These are phyloP conservation scores for Athelia psychrophila DNA, from an alignment of 1,284 basidiomycete genomes.

Conservation along the genomic window DNA sequence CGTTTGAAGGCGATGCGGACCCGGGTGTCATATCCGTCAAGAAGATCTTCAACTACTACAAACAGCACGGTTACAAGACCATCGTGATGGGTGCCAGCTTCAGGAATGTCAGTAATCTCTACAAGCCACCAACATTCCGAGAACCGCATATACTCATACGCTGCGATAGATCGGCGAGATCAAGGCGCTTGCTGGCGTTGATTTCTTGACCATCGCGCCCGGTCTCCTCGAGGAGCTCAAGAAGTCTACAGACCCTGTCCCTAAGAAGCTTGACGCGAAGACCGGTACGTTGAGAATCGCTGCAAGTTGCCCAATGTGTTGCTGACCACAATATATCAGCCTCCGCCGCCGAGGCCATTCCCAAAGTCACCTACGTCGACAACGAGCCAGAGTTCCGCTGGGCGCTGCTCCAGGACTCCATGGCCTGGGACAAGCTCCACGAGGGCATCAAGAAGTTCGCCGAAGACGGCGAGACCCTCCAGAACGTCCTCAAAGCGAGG, in stretches of 20 bases:
- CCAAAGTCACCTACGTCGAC: conserved; percentile 87
- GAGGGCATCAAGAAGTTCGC: conserved; percentile 98
- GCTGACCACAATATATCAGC: conserved; percentile 30
- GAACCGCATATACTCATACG: conserved; percentile 5
- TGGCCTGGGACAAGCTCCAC: conserved; percentile 96
- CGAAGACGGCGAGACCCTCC: conserved; percentile 91
- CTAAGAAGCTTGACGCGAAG: conserved; percentile 79
- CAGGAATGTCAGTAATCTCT: conserved; percentile 81
- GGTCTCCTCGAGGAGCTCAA: conserved; percentile 90
- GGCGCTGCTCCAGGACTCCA: conserved; percentile 86
- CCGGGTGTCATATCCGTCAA: conserved; percentile 97
- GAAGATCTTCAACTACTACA: conserved; percentile 99
- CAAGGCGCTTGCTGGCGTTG: conserved; percentile 91
- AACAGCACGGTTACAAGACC: conserved; percentile 97
- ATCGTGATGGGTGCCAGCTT: conserved; percentile 99
- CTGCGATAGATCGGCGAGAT: conserved; percentile 79
- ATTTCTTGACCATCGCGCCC: conserved; percentile 96
- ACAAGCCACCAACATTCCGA: conserved; percentile 17
- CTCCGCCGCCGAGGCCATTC: conserved; percentile 55
- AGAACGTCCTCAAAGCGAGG: conserved; percentile 81
- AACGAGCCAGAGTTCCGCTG: conserved; percentile 97
- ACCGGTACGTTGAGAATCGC: conserved; percentile 48
- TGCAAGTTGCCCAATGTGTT: not conserved
- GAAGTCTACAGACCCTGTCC: conserved; percentile 74
- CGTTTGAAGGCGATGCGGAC: conserved; percentile 86